phyloP scores from a whole-genome alignment of 495 filamentous ascomycete species.

The Neurospora sp. region DNA sequence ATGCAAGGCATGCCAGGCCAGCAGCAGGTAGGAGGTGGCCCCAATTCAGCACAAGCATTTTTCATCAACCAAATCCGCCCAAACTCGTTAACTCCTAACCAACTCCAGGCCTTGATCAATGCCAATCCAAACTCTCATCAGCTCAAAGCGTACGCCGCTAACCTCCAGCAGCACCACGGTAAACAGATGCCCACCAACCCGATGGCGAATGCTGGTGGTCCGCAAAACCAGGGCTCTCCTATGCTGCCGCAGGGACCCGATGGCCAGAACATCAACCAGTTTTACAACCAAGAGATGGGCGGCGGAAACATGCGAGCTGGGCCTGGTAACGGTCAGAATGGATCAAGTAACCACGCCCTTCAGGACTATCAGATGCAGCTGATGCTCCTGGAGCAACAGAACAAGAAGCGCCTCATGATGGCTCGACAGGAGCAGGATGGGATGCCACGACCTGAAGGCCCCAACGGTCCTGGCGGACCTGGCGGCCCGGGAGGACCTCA shows the following conservation, averaged over 20 bases:
- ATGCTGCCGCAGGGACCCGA: constrained; percentile 70
- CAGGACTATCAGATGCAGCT: constrained; percentile 99
- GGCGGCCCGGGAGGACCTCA: constrained; percentile 40
- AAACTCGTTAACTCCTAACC: constrained; percentile 59
- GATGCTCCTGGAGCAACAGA: constrained; percentile 97
- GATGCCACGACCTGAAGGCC: constrained; percentile 44
- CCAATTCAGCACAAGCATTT: constrained; percentile 44
- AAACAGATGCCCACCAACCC: constrained; percentile 65
- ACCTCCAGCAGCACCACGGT: constrained; percentile 69
- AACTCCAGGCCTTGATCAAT: constrained; percentile 63
- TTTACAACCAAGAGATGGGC: constrained; percentile 51
- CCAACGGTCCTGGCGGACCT: constrained; percentile 42
- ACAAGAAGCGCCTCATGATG: constrained; percentile 95
- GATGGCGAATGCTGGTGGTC: constrained; percentile 42
- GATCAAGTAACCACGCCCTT: constrained; percentile 79
- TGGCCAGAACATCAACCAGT: constrained; percentile 50
- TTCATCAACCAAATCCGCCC: constrained; percentile 71
- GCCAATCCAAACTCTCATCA: constrained; percentile 49
- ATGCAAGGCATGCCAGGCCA: constrained; percentile 62
- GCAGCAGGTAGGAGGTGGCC: constrained; percentile 57
- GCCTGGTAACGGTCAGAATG: constrained; percentile 43
- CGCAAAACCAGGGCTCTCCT: constrained; percentile 60
- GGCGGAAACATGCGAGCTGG: constrained; percentile 48
- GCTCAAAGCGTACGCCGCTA: constrained; percentile 63
- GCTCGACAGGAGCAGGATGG: constrained; percentile 87